A percentile compares a stretch with the other conserved stretches of the same genome.
Evolutionary conservation across 495 filamentous ascomycete species (phyloP).

Genomic region (Lindgomyces ingoldianus): DNA sequence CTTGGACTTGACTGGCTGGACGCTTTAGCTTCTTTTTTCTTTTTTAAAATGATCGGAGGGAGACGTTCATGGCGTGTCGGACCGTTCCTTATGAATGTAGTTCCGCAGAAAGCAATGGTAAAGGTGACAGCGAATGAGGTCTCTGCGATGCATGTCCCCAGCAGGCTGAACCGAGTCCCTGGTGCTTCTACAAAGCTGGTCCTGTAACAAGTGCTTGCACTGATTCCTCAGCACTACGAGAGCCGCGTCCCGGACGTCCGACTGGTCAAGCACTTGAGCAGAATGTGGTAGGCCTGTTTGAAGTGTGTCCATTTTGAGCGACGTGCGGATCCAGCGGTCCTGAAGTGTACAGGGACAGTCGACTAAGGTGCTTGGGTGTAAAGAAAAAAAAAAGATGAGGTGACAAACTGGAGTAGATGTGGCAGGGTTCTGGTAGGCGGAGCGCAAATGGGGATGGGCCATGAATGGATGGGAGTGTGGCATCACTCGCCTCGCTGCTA

Average conservation of each 20-base stretch:
- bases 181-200: neutral
- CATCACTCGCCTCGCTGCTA: conserved; percentile 24
- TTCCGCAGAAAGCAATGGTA: neutral
- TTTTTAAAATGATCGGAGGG: conserved; percentile 25
- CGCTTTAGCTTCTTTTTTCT: conserved; percentile 1
- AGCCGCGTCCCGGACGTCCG: conserved; percentile 15
- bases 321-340: conserved; percentile 18
- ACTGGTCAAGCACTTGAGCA: conserved; percentile 14
- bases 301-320: conserved; percentile 28
- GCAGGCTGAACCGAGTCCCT: neutral
- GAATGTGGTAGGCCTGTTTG: conserved; percentile 33
- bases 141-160: neutral
- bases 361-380: conserved; percentile 29
- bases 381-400: conserved; percentile 7
- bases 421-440: conserved; percentile 14
- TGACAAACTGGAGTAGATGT: conserved; percentile 6
- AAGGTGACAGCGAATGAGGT: conserved; percentile 12
- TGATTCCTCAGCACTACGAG: conserved; percentile 19
- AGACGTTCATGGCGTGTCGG: conserved; percentile 13
- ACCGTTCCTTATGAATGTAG: conserved; percentile 29
- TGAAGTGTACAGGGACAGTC: conserved; percentile 20
- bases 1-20: no score
- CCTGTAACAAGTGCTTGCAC: conserved; percentile 8
- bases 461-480: conserved; percentile 5
- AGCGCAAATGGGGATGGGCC: neutral